Evolutionary conservation across 202 grass and related monocot genomes (phyloP).

Genomic region (Zoysia matrella): DNA sequence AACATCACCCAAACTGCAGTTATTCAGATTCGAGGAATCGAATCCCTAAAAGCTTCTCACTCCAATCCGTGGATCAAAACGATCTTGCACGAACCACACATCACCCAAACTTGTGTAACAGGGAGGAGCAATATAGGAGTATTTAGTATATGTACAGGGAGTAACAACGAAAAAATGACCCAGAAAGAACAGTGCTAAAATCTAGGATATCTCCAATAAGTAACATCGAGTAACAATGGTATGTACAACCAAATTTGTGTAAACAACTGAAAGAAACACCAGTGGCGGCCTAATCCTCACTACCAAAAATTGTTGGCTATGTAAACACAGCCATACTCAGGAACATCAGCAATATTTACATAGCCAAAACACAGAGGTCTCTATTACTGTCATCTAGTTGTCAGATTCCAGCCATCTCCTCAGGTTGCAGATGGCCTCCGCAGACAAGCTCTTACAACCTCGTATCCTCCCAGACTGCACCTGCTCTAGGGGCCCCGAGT

Average conservation of each 20-base stretch:
- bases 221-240: constrained; percentile 19
- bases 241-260: constrained; percentile 42
- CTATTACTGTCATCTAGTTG: not conserved
- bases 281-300: not conserved
- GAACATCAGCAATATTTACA: constrained; percentile 41
- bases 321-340: constrained; percentile 25
- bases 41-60: not conserved
- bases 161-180: not conserved
- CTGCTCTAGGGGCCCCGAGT: constrained; percentile 25
- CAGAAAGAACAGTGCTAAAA: not conserved
- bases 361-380: constrained; percentile 8
- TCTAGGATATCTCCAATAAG: not conserved
- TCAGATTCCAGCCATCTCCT: constrained; percentile 65
- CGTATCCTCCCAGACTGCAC: constrained; percentile 26
- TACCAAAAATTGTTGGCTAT: constrained; percentile 74
- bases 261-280: not conserved
- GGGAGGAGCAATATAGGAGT: no score
- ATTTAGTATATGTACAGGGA: no score
- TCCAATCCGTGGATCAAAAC: not conserved
- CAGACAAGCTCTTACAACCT: constrained; percentile 80
- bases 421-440: constrained; percentile 71
- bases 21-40: not conserved
- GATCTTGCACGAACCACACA: not conserved
- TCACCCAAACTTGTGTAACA: not conserved
- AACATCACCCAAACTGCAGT: not conserved